phyloP scores from a whole-genome alignment of 805 yeast species.

The Yarrowia osloensis region DNA sequence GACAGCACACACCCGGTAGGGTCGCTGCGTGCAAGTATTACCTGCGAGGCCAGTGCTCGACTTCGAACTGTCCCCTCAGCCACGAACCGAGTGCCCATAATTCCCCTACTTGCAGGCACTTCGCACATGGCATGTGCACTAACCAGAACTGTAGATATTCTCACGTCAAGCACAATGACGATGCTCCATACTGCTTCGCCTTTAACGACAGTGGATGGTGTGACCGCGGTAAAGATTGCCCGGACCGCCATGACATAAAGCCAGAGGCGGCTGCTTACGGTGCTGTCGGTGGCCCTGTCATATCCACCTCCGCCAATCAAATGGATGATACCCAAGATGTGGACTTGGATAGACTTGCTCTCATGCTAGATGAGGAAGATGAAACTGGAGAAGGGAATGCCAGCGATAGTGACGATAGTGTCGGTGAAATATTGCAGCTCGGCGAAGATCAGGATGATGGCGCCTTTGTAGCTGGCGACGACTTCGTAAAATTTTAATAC shows the following conservation, averaged over 20 bases:
- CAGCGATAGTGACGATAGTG: constrained; percentile 25
- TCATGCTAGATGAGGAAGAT: constrained; percentile 9
- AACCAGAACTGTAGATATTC: constrained; percentile 22
- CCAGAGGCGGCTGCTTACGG: constrained; percentile 11
- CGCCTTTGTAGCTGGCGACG: constrained; percentile 20
- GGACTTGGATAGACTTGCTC: constrained; percentile 25
- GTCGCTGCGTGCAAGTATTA: constrained; percentile 20
- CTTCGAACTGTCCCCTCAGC: not conserved
- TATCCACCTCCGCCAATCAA: not conserved
- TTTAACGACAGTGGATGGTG: constrained; percentile 27
- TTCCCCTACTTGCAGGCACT: constrained; percentile 14
- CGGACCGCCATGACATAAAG: constrained; percentile 2
- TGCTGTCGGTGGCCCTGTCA: not conserved
- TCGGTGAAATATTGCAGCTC: constrained; percentile 14
- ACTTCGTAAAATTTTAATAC: constrained; percentile 18
- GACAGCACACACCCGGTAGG: not conserved
- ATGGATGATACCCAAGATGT: constrained; percentile 24
- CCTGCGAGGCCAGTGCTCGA: constrained; percentile 2
- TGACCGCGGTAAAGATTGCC: constrained; percentile 15
- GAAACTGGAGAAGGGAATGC: not conserved
- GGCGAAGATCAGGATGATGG: constrained; percentile 13
- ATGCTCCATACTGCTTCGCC: constrained; percentile 16
- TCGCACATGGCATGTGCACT: constrained; percentile 21
- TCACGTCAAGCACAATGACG: constrained; percentile 15
- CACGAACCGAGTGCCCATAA: constrained; percentile 2